A percentile compares a stretch with the other conserved stretches of the same genome.
Evolutionary conservation across 129 eudicot species (phyloP).

Genomic region (Flaveria linearis): DNA sequence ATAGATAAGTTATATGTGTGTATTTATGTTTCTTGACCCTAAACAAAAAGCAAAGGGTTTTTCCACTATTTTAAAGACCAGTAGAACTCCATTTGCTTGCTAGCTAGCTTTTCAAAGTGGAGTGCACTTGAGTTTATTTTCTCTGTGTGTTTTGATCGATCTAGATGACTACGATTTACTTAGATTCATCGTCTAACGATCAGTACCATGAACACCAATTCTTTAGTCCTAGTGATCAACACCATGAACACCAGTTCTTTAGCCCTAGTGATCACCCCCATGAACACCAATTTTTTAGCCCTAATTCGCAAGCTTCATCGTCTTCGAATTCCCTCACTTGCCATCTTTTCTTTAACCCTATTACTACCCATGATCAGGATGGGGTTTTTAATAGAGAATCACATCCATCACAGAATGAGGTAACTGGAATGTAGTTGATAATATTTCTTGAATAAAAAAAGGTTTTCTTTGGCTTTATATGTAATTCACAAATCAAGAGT

Average conservation of each 20-base stretch:
- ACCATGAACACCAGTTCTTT: conserved; percentile 36
- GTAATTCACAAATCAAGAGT: conserved; percentile 16
- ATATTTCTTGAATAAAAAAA: conserved; percentile 6
- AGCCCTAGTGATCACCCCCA: conserved; percentile 36
- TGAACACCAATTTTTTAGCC: conserved; percentile 38
- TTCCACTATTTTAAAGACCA: conserved; percentile 30
- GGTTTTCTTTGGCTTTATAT: conserved; percentile 20
- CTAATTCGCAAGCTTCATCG: conserved; percentile 43
- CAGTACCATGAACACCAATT: conserved; percentile 41
- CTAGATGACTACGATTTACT: conserved; percentile 49
- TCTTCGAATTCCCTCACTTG: conserved; percentile 48
- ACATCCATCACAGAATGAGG: conserved; percentile 50
- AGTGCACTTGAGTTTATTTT: conserved; percentile 10
- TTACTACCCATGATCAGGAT: conserved; percentile 43
- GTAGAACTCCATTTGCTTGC: too few relatives aligned
- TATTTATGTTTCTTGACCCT: conserved; percentile 51
- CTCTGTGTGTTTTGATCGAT: conserved; percentile 15
- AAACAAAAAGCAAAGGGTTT: conserved; percentile 54
- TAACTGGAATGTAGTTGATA: conserved; percentile 4
- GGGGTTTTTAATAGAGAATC: conserved; percentile 29
- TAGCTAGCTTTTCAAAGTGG: conserved; percentile 12
- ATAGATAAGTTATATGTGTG: background rate
- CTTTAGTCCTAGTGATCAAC: conserved; percentile 38
- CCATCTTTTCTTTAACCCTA: conserved; percentile 53
- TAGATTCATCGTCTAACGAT: conserved; percentile 41